A percentile compares a stretch with the other conserved stretches of the same genome.
Evolutionary conservation across 441 rosid species (phyloP).

Genomic region (Populus trichocarpa): DNA sequence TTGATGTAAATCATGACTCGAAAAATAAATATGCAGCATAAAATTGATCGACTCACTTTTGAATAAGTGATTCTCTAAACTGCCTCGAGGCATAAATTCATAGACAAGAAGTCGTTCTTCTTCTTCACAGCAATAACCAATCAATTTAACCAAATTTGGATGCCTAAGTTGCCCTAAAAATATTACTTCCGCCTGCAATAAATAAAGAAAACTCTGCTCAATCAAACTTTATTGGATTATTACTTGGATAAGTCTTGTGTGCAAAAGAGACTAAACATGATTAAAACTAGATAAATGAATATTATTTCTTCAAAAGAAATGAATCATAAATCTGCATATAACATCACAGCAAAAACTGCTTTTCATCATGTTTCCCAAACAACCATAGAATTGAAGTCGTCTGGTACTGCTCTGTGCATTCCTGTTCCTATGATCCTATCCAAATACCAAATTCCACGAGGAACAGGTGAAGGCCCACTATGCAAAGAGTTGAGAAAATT

Average conservation of each 20-base stretch:
- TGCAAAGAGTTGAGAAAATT: too few species aligned
- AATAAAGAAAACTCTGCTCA: not conserved
- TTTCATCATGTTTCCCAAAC: too few species aligned
- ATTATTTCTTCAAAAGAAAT: too few species aligned
- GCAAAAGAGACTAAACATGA: not conserved
- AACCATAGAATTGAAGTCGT: too few species aligned
- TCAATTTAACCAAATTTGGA: slow-evolving; percentile 64
- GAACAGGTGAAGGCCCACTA: not conserved
- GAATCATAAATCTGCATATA: too few species aligned
- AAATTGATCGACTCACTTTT: slow-evolving; percentile 38
- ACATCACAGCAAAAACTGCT: too few species aligned
- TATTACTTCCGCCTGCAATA: slow-evolving; percentile 66
- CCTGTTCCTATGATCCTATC: too few species aligned
- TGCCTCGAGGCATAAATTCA: slow-evolving; percentile 78
- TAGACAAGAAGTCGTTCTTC: slow-evolving; percentile 74
- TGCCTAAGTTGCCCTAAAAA: slow-evolving; percentile 78
- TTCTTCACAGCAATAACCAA: slow-evolving; percentile 77
- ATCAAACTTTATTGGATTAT: not conserved
- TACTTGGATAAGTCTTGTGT: not conserved
- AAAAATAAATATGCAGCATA: not conserved
- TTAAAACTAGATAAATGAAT: too few species aligned
- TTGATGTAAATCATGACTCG: not conserved
- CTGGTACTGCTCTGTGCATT: too few species aligned
- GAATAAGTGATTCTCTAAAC: slow-evolving; percentile 81
- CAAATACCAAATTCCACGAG: too few species aligned